Evolutionary conservation across 2,329 filamentous ascomycete species (phyloP).

Genomic region (Ophiostoma angusticollis): DNA sequence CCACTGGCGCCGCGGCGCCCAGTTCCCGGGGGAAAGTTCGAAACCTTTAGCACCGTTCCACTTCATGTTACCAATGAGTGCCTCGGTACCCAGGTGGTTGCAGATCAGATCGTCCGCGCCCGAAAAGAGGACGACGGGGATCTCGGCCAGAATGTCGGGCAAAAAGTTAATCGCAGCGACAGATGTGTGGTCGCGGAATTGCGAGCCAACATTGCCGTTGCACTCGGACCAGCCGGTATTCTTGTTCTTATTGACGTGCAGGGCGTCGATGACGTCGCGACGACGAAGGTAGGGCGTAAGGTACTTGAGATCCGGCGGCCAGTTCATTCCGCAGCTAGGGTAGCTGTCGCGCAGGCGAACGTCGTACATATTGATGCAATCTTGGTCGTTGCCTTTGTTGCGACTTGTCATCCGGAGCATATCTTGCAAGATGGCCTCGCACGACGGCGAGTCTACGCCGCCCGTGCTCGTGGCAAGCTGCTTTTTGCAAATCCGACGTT

Average conservation of each 20-base stretch:
- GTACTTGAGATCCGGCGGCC: constrained; percentile 72
- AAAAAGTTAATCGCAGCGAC: constrained; percentile 61
- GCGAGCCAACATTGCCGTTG: constrained; percentile 59
- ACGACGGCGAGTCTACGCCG: constrained; percentile 53
- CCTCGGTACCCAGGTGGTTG: constrained; percentile 90
- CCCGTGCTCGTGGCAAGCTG: constrained; percentile 35
- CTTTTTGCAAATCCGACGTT: constrained; percentile 57
- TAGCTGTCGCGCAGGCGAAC: constrained; percentile 69
- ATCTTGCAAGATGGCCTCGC: constrained; percentile 64
- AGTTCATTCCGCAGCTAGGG: constrained; percentile 90
- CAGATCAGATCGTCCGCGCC: constrained; percentile 92
- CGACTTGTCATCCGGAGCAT: constrained; percentile 53
- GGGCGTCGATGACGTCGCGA: constrained; percentile 61
- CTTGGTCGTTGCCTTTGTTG: constrained; percentile 34
- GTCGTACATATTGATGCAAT: constrained; percentile 96
- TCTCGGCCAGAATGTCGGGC: constrained; percentile 61
- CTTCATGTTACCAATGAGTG: constrained; percentile 75
- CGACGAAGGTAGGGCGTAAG: constrained; percentile 78
- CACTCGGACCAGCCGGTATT: constrained; percentile 87
- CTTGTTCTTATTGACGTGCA: constrained; percentile 74
- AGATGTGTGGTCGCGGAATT: constrained; percentile 60
- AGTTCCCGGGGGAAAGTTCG: constrained; percentile 72
- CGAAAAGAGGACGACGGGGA: constrained; percentile 79
- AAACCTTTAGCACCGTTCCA: constrained; percentile 92
- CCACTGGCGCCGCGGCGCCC: constrained; percentile 89